A percentile compares a stretch with the other conserved stretches of the same genome.
These are phyloP conservation scores for Rubroboletus pulcherrimus DNA, from an alignment of 768 basidiomycete species.

Conservation along the genomic window DNA sequence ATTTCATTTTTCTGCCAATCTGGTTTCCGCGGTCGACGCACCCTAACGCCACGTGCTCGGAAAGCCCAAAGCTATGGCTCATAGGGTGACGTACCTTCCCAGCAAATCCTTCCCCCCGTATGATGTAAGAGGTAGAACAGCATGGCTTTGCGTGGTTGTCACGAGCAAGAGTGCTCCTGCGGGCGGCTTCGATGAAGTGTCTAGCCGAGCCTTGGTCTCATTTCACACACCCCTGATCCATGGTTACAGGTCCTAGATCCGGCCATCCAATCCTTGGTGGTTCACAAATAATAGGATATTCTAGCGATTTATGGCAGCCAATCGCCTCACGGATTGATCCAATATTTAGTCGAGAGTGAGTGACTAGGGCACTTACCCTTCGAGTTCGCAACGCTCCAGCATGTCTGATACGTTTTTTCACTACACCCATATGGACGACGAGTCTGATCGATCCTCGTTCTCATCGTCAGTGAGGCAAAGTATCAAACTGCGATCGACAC, in stretches of 20 bases:
- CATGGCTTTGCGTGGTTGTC: constrained; percentile 19
- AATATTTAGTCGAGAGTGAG: constrained; percentile 7
- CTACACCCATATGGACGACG: background rate
- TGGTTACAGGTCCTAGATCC: constrained; percentile 6
- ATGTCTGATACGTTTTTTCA: constrained; percentile 6
- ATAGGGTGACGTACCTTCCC: background rate
- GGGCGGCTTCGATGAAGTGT: background rate
- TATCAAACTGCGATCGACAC: background rate
- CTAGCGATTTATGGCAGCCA: constrained; percentile 10
- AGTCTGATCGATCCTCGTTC: background rate
- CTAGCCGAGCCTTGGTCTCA: background rate
- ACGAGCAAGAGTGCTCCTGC: constrained; percentile 7
- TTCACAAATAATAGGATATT: background rate
- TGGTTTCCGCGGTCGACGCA: background rate
- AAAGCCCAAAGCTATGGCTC: background rate
- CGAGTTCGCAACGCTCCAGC: background rate
- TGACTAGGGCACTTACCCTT: background rate
- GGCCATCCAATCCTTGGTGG: background rate
- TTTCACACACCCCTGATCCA: background rate
- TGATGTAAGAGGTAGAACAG: constrained; percentile 13
- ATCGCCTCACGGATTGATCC: background rate
- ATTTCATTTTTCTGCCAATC: background rate
- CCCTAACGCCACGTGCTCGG: constrained; percentile 1
- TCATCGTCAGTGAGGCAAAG: constrained; percentile 12
- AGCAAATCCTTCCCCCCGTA: background rate